Conservation (phyloP, 2,329 filamentous ascomycete species). For the Stemphylium lycopersici region DNA sequence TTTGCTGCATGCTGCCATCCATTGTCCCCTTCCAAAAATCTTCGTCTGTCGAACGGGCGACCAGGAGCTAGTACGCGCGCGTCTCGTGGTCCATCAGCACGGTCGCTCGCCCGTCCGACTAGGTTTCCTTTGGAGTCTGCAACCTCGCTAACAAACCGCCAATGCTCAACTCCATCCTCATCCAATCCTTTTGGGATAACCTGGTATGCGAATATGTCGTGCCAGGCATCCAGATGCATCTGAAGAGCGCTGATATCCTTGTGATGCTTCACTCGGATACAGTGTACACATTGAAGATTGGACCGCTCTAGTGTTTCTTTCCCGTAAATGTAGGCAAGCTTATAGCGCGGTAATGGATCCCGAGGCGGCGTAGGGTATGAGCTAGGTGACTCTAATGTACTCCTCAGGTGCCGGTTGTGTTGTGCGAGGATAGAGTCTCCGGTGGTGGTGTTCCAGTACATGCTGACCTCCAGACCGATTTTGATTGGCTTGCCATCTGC, state of each 20-base stretch:
- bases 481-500: conserved; percentile 19
- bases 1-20: conserved; percentile 26
- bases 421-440: conserved; percentile 22
- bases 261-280: conserved; percentile 9
- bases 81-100: conserved; percentile 33
- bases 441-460: conserved; percentile 26
- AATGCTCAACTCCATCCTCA: conserved; percentile 19
- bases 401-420: conserved; percentile 31
- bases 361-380: conserved; percentile 15
- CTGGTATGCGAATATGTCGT: conserved; percentile 44
- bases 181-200: conserved; percentile 16
- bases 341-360: conserved; percentile 18
- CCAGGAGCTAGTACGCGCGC: conserved; percentile 43
- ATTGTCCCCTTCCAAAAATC: conserved; percentile 44
- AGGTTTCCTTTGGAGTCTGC: conserved; percentile 25
- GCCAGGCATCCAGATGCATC: conserved; percentile 44
- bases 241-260: conserved; percentile 33
- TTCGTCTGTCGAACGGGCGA: conserved; percentile 43
- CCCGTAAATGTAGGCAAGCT: conserved; percentile 21
- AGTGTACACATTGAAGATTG: conserved; percentile 28
- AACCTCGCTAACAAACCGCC: conserved; percentile 26
- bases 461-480: conserved; percentile 28
- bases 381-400: not conserved
- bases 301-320: conserved; percentile 14
- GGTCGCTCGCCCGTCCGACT: conserved; percentile 30